A percentile compares a stretch with the other conserved stretches of the same genome.
phyloP scores from a whole-genome alignment of 345 rosid genomes.

The Pseudoturritis turrita region DNA sequence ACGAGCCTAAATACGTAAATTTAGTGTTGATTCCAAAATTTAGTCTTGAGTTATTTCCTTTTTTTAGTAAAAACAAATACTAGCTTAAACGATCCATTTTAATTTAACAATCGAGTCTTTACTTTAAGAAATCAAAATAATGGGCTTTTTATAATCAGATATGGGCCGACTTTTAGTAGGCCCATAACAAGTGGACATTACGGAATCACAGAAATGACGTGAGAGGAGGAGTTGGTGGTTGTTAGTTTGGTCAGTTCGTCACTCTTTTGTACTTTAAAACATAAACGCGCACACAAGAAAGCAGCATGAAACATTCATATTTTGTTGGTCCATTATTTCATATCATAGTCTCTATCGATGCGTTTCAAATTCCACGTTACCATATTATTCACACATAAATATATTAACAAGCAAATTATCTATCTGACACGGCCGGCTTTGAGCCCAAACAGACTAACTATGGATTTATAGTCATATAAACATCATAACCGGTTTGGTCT shows the following conservation, averaged over 20 bases:
- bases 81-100: too few species aligned
- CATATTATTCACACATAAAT: background rate
- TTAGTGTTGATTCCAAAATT: background rate
- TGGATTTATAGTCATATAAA: too few species aligned
- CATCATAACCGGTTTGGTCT: too few species aligned
- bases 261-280: background rate
- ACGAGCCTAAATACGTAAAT: too few species aligned
- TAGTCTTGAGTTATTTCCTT: too few species aligned
- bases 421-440: too few species aligned
- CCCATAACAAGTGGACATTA: background rate
- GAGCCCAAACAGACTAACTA: too few species aligned
- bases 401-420: too few species aligned
- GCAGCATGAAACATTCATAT: constrained; percentile 13
- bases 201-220: constrained; percentile 3
- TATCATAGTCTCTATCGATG: background rate
- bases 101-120: too few species aligned
- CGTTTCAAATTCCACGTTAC: background rate
- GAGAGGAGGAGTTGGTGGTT: constrained; percentile 3
- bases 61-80: too few species aligned
- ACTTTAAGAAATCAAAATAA: too few species aligned
- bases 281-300: background rate
- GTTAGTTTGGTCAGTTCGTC: constrained; percentile 9
- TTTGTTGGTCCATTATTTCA: background rate
- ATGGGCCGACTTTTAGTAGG: background rate
- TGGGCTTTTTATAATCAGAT: background rate